These are phyloP conservation scores for Blastomyces silverae DNA, from an alignment of 2,329 filamentous ascomycete genomes.

Conservation along the genomic window DNA sequence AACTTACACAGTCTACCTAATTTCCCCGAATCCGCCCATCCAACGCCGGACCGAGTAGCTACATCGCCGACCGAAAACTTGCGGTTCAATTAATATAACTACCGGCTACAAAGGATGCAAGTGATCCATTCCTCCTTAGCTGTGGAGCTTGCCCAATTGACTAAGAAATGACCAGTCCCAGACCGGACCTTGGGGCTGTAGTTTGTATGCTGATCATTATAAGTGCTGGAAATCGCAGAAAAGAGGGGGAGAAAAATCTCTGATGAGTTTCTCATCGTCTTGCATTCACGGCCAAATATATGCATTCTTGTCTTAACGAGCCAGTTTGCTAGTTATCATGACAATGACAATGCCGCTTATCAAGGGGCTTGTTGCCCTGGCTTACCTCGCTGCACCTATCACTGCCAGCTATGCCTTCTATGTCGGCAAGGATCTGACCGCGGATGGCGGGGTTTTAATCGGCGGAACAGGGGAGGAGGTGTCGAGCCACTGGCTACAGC, in stretches of 20 bases:
- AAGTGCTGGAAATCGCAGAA: neutral
- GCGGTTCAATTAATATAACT: neutral
- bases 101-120: neutral
- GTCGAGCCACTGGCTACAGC: conserved; percentile 44
- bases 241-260: neutral
- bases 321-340: neutral
- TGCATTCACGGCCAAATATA: neutral
- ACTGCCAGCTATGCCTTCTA: conserved; percentile 45
- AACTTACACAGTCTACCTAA: neutral
- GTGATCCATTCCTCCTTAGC: neutral
- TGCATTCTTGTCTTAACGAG: neutral
- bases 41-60: neutral
- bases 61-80: neutral
- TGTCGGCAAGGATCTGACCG: conserved; percentile 43
- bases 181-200: neutral
- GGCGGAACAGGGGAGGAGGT: conserved; percentile 46
- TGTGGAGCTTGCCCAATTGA: neutral
- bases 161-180: neutral
- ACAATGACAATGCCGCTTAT: neutral
- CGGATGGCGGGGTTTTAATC: conserved; percentile 40
- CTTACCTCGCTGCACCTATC: conserved; percentile 6
- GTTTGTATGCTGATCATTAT: neutral
- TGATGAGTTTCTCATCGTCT: neutral
- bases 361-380: conserved; percentile 1
- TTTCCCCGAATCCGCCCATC: neutral